Evolutionary conservation across 2,329 filamentous ascomycete genomes (phyloP).

Genomic region (Thielaviopsis punctulata): DNA sequence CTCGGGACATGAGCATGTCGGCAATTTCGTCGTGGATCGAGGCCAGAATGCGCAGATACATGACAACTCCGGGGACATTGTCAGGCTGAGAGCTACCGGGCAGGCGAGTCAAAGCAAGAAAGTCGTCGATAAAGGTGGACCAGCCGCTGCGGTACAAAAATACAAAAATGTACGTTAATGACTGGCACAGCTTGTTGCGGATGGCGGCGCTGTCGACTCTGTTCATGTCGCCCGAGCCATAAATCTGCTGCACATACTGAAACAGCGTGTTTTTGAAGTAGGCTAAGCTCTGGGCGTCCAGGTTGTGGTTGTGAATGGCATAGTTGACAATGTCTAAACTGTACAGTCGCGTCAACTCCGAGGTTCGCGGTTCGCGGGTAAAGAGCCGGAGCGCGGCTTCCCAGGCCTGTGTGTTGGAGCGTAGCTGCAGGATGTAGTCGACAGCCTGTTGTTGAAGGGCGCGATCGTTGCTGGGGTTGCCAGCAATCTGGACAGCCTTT

Average conservation of each 20-base stretch:
- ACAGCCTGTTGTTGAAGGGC: conserved; percentile 66
- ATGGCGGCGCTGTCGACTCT: conserved; percentile 55
- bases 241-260: conserved; percentile 62
- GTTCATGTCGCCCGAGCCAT: conserved; percentile 40
- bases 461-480: conserved; percentile 60
- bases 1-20: conserved; percentile 69
- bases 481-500: conserved; percentile 89
- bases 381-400: conserved; percentile 80
- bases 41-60: conserved; percentile 76
- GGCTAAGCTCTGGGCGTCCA: conserved; percentile 54
- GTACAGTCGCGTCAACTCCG: conserved; percentile 75
- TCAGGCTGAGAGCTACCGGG: conserved; percentile 42
- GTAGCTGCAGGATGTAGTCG: conserved; percentile 62
- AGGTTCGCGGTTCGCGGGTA: conserved; percentile 54
- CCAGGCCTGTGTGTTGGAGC: conserved; percentile 72
- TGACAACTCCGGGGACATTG: conserved; percentile 58
- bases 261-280: conserved; percentile 70
- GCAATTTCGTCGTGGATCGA: conserved; percentile 96
- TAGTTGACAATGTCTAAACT: conserved; percentile 88
- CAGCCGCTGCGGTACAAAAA: conserved; percentile 72
- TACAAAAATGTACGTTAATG: conserved; percentile 83
- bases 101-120: conserved; percentile 55
- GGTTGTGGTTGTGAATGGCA: conserved; percentile 62
- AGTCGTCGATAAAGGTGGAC: conserved; percentile 82
- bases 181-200: conserved; percentile 95